These are phyloP conservation scores for Camelina sativa DNA, from an alignment of 345 rosid species.

Conservation along the genomic window DNA sequence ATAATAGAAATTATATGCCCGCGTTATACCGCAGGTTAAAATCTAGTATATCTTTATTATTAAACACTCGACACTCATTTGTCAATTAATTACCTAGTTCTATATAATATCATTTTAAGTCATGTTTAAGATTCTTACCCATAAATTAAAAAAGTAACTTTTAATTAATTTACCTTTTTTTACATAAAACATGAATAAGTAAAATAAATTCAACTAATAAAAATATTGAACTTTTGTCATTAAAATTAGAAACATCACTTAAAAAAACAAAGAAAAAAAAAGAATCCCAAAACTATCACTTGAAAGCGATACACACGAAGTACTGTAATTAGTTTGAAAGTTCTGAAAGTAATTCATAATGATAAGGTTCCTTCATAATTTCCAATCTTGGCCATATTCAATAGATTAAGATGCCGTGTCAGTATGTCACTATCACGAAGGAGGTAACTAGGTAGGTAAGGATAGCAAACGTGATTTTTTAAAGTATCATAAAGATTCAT, in stretches of 20 bases:
- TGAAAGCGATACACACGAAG: too few relatives aligned
- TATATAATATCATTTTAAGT: not conserved
- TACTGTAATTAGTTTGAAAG: not conserved
- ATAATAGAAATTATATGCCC: too few relatives aligned
- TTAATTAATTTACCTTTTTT: too few relatives aligned
- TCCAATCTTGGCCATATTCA: not conserved
- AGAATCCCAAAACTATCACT: too few relatives aligned
- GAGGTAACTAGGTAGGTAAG: not conserved
- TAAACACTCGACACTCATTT: not conserved
- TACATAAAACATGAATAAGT: too few relatives aligned
- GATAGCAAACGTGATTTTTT: constrained; percentile 11
- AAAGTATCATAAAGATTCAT: not conserved
- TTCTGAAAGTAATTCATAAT: not conserved
- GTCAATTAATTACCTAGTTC: constrained; percentile 7
- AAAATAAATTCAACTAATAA: too few relatives aligned
- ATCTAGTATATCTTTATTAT: not conserved
- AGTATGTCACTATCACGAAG: not conserved
- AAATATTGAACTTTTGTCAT: too few relatives aligned
- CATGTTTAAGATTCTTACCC: too few relatives aligned
- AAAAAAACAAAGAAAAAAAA: too few relatives aligned
- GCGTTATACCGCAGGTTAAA: too few relatives aligned
- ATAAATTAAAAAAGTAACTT: too few relatives aligned
- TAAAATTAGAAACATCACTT: too few relatives aligned
- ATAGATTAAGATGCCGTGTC: constrained; percentile 9
- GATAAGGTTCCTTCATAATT: not conserved